A percentile compares a stretch with the other conserved stretches of the same genome.
phyloP scores from a whole-genome alignment of 495 filamentous ascomycete species.

The Hypoxylon fuscum region DNA sequence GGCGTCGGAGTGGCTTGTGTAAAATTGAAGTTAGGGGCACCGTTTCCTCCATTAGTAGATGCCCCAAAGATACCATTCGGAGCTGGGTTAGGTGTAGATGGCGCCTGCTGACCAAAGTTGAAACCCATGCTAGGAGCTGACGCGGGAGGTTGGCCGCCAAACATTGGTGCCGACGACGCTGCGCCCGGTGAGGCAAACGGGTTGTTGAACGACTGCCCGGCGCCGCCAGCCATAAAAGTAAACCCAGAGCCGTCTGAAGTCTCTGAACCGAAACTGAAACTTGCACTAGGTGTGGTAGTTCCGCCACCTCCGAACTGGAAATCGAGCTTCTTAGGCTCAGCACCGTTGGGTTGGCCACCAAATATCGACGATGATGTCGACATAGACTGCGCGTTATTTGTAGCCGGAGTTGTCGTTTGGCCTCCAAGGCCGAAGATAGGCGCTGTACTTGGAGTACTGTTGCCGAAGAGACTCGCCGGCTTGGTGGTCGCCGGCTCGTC shows the following conservation, averaged over 20 bases:
- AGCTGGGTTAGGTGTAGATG: constrained; percentile 40
- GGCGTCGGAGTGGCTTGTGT: constrained; percentile 30
- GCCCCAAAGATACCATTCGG: constrained; percentile 33
- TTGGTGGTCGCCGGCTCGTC: constrained; percentile 23
- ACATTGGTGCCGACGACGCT: constrained; percentile 20
- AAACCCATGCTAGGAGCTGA: constrained; percentile 51
- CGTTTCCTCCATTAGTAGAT: constrained; percentile 27
- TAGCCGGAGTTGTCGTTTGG: constrained; percentile 11
- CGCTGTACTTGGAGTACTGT: constrained; percentile 18
- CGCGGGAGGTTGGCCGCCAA: constrained; percentile 35
- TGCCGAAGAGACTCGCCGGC: constrained; percentile 30
- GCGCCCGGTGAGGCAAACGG: constrained; percentile 48
- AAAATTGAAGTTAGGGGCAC: constrained; percentile 40
- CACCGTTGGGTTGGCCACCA: constrained; percentile 22
- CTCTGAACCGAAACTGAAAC: constrained; percentile 13
- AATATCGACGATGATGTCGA: constrained; percentile 26
- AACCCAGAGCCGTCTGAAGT: constrained; percentile 40
- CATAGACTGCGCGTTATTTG: constrained; percentile 13
- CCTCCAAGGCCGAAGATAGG: constrained; percentile 40
- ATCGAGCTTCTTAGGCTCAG: constrained; percentile 29
- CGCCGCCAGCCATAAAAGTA: constrained; percentile 50
- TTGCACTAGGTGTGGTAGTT: constrained; percentile 10
- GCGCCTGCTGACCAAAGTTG: constrained; percentile 30
- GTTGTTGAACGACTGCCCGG: constrained; percentile 48
- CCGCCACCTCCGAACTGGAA: constrained; percentile 39